Percentiles rank a stretch among this genome's conserved stretches.
Evolutionary conservation across 202 grass and related monocot genomes (phyloP).

Genomic region (Musa balbisiana): DNA sequence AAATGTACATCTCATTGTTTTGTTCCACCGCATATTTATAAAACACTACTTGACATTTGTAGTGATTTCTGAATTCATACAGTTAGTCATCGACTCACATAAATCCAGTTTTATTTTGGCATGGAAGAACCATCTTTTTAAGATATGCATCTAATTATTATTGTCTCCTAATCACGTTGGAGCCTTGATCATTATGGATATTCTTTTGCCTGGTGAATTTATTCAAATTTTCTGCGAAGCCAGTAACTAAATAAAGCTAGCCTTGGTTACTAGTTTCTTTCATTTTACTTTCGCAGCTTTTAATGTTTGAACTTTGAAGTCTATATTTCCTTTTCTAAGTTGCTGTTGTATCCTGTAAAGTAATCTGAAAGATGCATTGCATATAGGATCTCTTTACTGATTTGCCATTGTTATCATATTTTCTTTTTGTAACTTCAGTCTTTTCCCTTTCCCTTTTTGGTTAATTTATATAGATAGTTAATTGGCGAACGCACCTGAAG

Average conservation of each 20-base stretch:
- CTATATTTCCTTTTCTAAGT: background rate
- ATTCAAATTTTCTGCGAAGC: background rate
- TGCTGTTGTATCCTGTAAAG: background rate
- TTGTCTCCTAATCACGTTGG: background rate
- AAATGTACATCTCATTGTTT: background rate
- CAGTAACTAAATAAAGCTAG: background rate
- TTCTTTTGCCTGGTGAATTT: background rate
- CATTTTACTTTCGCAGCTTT: background rate
- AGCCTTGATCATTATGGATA: background rate
- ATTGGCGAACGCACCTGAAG: slow-evolving; percentile 42
- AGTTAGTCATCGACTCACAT: background rate
- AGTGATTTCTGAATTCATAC: too few relatives aligned
- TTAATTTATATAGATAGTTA: slow-evolving; percentile 36
- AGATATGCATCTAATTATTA: background rate
- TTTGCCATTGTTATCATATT: background rate
- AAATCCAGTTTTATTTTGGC: background rate
- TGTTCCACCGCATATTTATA: background rate
- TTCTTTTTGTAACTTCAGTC: background rate
- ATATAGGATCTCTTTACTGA: background rate
- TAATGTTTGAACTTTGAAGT: background rate
- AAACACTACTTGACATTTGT: too few relatives aligned
- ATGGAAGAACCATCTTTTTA: background rate
- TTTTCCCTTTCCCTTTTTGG: background rate
- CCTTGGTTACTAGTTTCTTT: background rate
- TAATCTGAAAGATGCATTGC: background rate